A percentile compares a stretch with the other conserved stretches of the same genome.
Evolutionary conservation across 441 rosid species (phyloP).

Genomic region (Rhodomyrtus psidioides): DNA sequence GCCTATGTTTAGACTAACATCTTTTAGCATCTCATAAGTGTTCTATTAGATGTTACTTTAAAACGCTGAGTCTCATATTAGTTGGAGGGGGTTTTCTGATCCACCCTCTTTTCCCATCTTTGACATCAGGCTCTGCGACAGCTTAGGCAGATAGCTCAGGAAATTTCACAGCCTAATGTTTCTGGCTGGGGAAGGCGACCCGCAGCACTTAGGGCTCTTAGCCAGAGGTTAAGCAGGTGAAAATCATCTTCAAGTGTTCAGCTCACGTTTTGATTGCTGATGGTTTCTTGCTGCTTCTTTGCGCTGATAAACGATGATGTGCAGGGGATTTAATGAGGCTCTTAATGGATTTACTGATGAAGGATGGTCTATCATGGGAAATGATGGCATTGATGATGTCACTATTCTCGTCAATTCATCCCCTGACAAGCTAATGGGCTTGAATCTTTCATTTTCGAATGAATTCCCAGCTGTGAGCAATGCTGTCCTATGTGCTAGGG

Average conservation of each 20-base stretch:
- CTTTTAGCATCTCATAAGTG: neutral
- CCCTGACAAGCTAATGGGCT: slow-evolving; percentile 90
- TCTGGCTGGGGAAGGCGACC: slow-evolving; percentile 92
- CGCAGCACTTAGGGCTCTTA: slow-evolving; percentile 81
- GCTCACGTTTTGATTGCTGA: neutral
- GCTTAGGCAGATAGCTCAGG: slow-evolving; percentile 88
- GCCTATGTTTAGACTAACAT: neutral
- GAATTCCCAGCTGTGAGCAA: slow-evolving; percentile 81
- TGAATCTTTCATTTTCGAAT: slow-evolving; percentile 63
- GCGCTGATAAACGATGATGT: slow-evolving; percentile 11
- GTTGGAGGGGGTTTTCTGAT: neutral
- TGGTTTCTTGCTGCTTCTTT: neutral
- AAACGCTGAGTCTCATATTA: neutral
- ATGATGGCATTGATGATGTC: slow-evolving; percentile 89
- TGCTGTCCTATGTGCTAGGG: slow-evolving; percentile 85
- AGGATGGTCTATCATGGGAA: slow-evolving; percentile 93
- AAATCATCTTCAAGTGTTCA: neutral
- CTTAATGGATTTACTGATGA: slow-evolving; percentile 91
- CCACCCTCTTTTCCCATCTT: neutral
- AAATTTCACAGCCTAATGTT: slow-evolving; percentile 71
- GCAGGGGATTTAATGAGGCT: slow-evolving; percentile 95
- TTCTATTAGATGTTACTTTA: neutral
- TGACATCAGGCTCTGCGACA: slow-evolving; percentile 77
- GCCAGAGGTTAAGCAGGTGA: slow-evolving; percentile 95
- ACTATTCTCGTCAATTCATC: slow-evolving; percentile 86